Evolutionary conservation across 2,329 filamentous ascomycete species (phyloP), one percentile per base, ranked within the genome.

Genomic region (Xylaria polymorpha): DNA sequence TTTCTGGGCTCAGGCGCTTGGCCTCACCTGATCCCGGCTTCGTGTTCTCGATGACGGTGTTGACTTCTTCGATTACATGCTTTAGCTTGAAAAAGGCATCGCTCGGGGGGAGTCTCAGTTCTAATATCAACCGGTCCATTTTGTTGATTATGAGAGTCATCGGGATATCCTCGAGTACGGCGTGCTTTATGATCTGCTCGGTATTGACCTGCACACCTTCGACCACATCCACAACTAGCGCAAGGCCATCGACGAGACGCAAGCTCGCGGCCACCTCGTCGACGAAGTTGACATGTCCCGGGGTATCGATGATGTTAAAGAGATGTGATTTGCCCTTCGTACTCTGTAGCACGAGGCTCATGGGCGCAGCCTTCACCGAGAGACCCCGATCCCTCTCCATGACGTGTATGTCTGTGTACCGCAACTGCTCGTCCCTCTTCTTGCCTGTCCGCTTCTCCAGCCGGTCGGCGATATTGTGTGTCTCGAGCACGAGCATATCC

Each of bases 21-120:
- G 87, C 89, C 76, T 93, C 93, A 35, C 94, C 94, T 74, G 89
- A 88, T 1, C 93, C 91, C 4, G 96, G 95, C 35, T 94, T 85
- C 3, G 92, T 92, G 78, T 92, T 94, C 78, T 97, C 93, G 76
- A 99, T 98, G 74, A 96, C 85, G 0, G 94, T 97, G 82, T 99
- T 99, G 81, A 99, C 94, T 81, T 98, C 94, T 80, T 99, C 96
- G 62, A 99, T 90, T n/a, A 98, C 94, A 80, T 98, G 94, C 83
- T 98, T 98, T 64, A 99, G 85, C 85, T 99, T 99, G 86, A 98
- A 98, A 83, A 99, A 99, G 14, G 96, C 96, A 79, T 99, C 96
- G 73, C 91, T 93, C 1, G 96, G 96, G 1, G 96, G 96, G 15
- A 99, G 86, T 80, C 97, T 97, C 60, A 99, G 85, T 82, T 99